Percentiles rank a stretch among this genome's conserved stretches.
Evolutionary conservation across 2,329 filamentous ascomycete species (phyloP).

Genomic region (Cladosporium sp.): DNA sequence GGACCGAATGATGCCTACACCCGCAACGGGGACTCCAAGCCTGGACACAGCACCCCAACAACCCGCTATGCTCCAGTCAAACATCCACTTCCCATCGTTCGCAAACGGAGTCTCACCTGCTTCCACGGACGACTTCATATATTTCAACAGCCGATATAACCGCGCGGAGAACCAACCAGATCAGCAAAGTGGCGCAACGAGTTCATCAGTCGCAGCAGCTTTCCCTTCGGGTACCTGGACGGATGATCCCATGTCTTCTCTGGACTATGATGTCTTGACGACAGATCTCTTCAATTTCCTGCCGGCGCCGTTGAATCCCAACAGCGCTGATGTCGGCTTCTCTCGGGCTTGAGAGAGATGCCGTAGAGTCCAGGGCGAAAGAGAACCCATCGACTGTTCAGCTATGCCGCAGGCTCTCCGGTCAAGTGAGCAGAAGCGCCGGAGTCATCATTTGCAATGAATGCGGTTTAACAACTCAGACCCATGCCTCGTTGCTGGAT

Average conservation of each 20-base stretch:
- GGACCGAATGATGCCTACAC: background rate
- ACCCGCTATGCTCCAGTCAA: background rate
- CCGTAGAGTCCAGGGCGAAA: too few species aligned
- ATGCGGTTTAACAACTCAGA: too few species aligned
- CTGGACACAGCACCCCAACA: background rate
- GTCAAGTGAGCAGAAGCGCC: too few species aligned
- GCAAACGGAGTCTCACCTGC: background rate
- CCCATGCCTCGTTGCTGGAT: too few species aligned
- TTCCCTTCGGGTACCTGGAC: background rate
- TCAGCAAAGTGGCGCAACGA: background rate
- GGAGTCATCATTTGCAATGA: too few species aligned
- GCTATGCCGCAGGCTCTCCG: too few species aligned
- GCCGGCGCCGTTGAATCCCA: slow-evolving; percentile 26
- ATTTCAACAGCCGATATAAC: slow-evolving; percentile 1
- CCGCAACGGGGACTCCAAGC: background rate
- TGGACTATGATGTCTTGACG: slow-evolving; percentile 27
- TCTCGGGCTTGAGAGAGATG: too few species aligned
- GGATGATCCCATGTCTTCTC: slow-evolving; percentile 13
- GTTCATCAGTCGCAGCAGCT: background rate
- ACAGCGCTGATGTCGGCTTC: too few species aligned
- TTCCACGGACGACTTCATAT: slow-evolving; percentile 14
- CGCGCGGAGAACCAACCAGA: background rate
- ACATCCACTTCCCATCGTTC: background rate
- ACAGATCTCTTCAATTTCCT: slow-evolving; percentile 30
- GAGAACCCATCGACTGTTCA: too few species aligned